Conservation (phyloP, 2,329 filamentous ascomycete species). For the Sordariomycetes sp. region DNA sequence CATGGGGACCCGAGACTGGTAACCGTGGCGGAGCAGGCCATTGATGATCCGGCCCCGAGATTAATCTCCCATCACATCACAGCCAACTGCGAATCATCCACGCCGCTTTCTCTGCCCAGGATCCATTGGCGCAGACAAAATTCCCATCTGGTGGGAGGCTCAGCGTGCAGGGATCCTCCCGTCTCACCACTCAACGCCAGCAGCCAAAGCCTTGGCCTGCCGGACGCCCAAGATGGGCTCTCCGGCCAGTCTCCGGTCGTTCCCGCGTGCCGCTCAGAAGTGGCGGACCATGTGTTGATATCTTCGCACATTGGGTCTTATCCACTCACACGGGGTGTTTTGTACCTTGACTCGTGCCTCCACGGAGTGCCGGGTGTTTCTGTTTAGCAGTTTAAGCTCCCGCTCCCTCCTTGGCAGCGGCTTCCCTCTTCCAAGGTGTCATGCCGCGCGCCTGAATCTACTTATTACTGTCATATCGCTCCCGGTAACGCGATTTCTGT, state of each 20-base stretch:
- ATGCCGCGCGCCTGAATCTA: background rate
- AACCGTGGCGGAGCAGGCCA: background rate
- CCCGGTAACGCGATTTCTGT: background rate
- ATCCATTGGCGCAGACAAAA: background rate
- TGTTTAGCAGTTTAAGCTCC: too few relatives aligned
- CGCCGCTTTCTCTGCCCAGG: background rate
- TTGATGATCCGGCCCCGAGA: background rate
- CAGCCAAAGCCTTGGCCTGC: too few relatives aligned
- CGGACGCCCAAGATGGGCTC: too few relatives aligned
- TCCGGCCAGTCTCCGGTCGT: background rate
- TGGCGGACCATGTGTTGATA: background rate
- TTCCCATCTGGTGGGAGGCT: background rate
- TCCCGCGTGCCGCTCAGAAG: background rate
- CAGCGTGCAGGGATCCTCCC: too few relatives aligned
- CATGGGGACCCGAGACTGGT: background rate
- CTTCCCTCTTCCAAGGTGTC: background rate
- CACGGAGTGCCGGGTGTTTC: background rate
- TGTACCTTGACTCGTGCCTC: background rate
- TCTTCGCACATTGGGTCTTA: background rate
- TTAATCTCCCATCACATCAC: background rate
- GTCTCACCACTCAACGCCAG: background rate
- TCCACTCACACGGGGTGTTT: background rate
- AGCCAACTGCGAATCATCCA: background rate
- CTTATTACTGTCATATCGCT: background rate
- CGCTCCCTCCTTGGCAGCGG: background rate